Percentiles rank a stretch among this genome's conserved stretches.
Conservation (phyloP, 169 alveolate genomes). For the Plasmodium reichenowi region DNA sequence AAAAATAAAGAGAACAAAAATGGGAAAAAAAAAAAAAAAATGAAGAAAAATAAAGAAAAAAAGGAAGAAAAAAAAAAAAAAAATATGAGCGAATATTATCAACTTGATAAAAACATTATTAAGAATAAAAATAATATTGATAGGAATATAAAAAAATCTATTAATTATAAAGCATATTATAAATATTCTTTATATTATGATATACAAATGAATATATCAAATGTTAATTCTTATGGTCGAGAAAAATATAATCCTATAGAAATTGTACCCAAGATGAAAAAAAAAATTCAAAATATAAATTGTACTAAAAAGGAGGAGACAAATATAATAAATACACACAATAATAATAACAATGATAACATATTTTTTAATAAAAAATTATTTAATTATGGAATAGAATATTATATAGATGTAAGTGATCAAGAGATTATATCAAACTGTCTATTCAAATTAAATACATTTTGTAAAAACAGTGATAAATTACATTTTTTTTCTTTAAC, state of each 20-base stretch:
- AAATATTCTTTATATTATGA: background rate
- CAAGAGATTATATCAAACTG: conserved; percentile 47
- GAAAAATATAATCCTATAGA: background rate
- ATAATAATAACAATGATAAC: background rate
- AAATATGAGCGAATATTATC: background rate
- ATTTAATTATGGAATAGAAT: conserved; percentile 62
- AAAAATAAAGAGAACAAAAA: background rate
- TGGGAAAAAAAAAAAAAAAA: background rate
- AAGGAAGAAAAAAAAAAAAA: background rate
- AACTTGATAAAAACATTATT: background rate
- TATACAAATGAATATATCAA: background rate
- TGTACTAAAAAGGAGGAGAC: background rate
- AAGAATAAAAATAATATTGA: background rate
- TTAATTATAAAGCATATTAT: no score
- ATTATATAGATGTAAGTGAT: conserved; percentile 65
- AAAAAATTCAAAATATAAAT: no score
- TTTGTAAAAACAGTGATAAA: conserved; percentile 20
- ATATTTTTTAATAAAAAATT: background rate
- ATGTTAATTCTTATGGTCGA: background rate
- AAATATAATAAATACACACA: background rate
- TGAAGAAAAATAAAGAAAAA: background rate
- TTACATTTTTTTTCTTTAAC: conserved; percentile 29
- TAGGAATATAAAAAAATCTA: no score
- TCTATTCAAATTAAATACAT: conserved; percentile 29
- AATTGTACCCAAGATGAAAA: background rate